These are phyloP conservation scores for Cladosporium halotolerans DNA, from an alignment of 2,329 filamentous ascomycete species.

Conservation along the genomic window DNA sequence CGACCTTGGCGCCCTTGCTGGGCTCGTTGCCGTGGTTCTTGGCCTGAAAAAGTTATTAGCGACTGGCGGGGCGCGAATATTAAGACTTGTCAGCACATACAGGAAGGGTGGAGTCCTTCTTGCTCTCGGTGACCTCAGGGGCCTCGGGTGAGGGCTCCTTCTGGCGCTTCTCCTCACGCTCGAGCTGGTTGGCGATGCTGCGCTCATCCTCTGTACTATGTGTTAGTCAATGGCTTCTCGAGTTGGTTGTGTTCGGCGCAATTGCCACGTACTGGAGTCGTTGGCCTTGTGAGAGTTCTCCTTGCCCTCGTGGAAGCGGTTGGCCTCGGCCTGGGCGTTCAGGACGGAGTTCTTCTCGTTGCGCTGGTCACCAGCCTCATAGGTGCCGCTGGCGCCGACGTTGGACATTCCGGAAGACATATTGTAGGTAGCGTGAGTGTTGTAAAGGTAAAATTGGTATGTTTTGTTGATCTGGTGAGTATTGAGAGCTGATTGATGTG, in stretches of 20 bases:
- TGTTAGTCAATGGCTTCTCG: background rate
- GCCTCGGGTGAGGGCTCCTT: constrained; percentile 32
- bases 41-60: constrained; percentile 34
- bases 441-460: background rate
- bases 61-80: constrained; percentile 24
- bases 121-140: constrained; percentile 34
- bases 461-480: background rate
- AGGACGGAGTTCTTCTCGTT: constrained; percentile 44
- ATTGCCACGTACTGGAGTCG: constrained; percentile 59
- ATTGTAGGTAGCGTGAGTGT: constrained; percentile 19
- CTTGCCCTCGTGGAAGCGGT: constrained; percentile 67
- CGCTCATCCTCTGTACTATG: constrained; percentile 57
- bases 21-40: constrained; percentile 66
- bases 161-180: constrained; percentile 52
- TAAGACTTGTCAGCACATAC: constrained; percentile 21
- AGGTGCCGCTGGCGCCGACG: constrained; percentile 60
- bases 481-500: constrained; percentile 3
- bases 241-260: background rate
- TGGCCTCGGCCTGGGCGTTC: constrained; percentile 42
- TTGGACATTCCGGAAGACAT: constrained; percentile 51
- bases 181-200: constrained; percentile 65
- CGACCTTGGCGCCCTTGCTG: constrained; percentile 64
- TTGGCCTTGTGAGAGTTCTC: constrained; percentile 60
- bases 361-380: constrained; percentile 73
- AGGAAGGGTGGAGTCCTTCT: constrained; percentile 55